A percentile compares a stretch with the other conserved stretches of the same genome.
phyloP scores from a whole-genome alignment of 768 basidiomycete genomes.

The Rhizopogon roseolus region DNA sequence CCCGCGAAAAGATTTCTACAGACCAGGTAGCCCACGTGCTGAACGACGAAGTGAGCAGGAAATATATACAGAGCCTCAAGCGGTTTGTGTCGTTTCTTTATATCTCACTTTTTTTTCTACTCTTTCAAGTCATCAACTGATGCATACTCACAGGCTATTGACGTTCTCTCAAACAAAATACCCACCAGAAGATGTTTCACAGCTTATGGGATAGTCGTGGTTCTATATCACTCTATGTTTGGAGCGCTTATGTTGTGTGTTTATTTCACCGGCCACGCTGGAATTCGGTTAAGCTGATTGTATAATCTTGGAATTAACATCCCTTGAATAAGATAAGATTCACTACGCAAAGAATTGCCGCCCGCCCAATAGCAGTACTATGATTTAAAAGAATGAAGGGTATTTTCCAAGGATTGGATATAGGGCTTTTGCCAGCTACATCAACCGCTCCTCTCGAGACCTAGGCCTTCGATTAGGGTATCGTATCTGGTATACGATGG shows the following conservation, averaged over 20 bases:
- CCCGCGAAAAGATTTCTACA: conserved; percentile 95
- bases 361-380: too few relatives aligned
- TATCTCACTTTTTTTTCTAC: background rate
- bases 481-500: background rate
- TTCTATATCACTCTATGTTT: background rate
- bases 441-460: background rate
- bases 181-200: conserved; percentile 87
- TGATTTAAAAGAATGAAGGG: too few relatives aligned
- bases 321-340: too few relatives aligned
- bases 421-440: background rate
- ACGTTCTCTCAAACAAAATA: conserved; percentile 97
- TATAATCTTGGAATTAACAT: background rate
- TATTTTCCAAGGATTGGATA: too few relatives aligned
- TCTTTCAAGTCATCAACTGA: background rate
- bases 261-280: conserved; percentile 5
- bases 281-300: conserved; percentile 3
- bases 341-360: too few relatives aligned
- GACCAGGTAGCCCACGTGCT: conserved; percentile 98
- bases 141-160: conserved; percentile 55
- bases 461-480: background rate
- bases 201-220: conserved; percentile 73
- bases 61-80: conserved; percentile 98
- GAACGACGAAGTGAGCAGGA: conserved; percentile 98
- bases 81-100: conserved; percentile 46
- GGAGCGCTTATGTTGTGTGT: background rate